phyloP scores from a whole-genome alignment of 169 alveolate species.

The Neospora caninum region DNA sequence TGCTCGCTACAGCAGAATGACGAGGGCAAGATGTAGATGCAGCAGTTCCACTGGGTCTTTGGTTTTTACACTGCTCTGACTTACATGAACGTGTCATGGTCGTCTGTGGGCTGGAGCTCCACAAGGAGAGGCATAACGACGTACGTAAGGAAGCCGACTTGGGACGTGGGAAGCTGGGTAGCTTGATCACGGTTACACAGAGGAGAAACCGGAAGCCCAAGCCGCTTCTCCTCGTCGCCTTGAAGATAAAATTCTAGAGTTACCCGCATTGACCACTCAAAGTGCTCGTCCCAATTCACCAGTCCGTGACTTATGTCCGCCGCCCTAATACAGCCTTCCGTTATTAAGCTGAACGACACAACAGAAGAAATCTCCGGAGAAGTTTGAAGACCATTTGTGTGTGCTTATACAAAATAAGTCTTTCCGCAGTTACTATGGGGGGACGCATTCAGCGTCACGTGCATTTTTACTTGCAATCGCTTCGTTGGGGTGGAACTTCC shows the following conservation, averaged over 20 bases:
- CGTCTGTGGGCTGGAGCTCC: slow-evolving; percentile 53
- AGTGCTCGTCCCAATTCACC: slow-evolving; percentile 75
- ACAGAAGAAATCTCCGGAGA: neutral
- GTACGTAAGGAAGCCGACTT: slow-evolving; percentile 83
- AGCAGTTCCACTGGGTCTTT: too few species aligned
- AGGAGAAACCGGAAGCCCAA: slow-evolving; percentile 82
- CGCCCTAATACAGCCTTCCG: slow-evolving; percentile 76
- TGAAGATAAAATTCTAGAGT: slow-evolving; percentile 82
- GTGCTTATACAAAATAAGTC: too few species aligned
- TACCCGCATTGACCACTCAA: slow-evolving; percentile 78
- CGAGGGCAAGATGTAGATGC: too few species aligned
- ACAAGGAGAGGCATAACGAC: slow-evolving; percentile 81
- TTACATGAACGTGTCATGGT: slow-evolving; percentile 23
- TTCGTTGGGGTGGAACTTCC: too few species aligned
- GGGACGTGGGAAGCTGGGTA: slow-evolving; percentile 82
- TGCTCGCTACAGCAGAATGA: too few species aligned
- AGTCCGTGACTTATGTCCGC: slow-evolving; percentile 85
- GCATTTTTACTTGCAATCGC: too few species aligned
- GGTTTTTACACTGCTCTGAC: neutral
- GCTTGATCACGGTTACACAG: slow-evolving; percentile 88
- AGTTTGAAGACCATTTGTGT: neutral
- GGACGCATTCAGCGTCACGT: too few species aligned
- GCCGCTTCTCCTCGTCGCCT: slow-evolving; percentile 83
- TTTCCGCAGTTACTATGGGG: too few species aligned
- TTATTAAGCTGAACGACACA: slow-evolving; percentile 65